Conservation (phyloP, 2,329 filamentous ascomycete species). For the Colletotrichum horii region DNA sequence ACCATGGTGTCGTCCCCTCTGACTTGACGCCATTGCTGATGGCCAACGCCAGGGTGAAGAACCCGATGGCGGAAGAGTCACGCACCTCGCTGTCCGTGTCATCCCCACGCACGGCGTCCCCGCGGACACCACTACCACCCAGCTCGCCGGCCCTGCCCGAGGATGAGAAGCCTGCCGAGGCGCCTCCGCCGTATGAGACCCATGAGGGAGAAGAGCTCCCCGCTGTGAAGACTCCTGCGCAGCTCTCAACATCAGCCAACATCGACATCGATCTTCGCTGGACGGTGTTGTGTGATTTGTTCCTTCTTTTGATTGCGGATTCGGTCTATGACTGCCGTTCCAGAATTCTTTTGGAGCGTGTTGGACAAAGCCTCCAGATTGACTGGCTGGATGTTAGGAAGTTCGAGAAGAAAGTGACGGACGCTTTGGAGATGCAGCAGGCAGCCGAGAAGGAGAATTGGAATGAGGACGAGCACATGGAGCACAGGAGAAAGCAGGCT, state of each 20-base stretch:
- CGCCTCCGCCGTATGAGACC: slow-evolving; percentile 65
- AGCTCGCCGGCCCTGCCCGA: slow-evolving; percentile 29
- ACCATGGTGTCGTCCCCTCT: slow-evolving; percentile 84
- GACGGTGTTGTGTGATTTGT: slow-evolving; percentile 96
- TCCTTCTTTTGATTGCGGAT: slow-evolving; percentile 95
- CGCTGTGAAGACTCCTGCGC: slow-evolving; percentile 80
- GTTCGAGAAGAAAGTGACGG: slow-evolving; percentile 96
- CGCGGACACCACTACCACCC: slow-evolving; percentile 12
- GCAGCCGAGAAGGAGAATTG: slow-evolving; percentile 93
- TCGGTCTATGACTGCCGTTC: slow-evolving; percentile 92
- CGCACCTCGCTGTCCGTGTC: neutral
- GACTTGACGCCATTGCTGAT: slow-evolving; percentile 88
- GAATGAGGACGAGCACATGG: slow-evolving; percentile 96
- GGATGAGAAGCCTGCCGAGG: slow-evolving; percentile 53
- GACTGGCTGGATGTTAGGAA: slow-evolving; percentile 92
- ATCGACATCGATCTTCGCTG: slow-evolving; percentile 96
- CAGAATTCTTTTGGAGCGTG: slow-evolving; percentile 79
- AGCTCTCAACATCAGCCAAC: slow-evolving; percentile 80
- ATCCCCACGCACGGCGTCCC: neutral
- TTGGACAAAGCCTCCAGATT: slow-evolving; percentile 81
- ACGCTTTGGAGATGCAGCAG: slow-evolving; percentile 97
- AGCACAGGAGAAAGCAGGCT: slow-evolving; percentile 79
- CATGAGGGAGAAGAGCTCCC: slow-evolving; percentile 74
- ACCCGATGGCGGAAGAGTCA: slow-evolving; percentile 74
- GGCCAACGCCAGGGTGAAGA: slow-evolving; percentile 91